Conservation (phyloP, 2,329 filamentous ascomycete species). For the Pestalotiopsis sp. region DNA sequence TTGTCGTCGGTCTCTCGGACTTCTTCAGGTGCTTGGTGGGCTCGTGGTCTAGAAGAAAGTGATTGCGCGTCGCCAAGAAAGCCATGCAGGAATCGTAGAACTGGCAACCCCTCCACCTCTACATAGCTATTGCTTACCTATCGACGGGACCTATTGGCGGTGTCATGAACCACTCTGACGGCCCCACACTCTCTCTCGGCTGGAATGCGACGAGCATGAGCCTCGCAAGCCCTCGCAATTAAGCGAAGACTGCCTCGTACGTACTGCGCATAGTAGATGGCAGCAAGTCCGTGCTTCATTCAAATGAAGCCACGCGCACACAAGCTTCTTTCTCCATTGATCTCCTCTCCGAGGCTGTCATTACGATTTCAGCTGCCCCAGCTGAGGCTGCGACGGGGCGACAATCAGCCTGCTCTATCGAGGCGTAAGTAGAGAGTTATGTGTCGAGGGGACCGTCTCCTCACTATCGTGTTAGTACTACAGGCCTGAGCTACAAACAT, state of each 20-base stretch:
- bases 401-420: neutral
- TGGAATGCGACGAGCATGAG: neutral
- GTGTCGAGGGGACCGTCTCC: too few species aligned
- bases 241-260: neutral
- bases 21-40: neutral
- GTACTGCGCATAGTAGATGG: neutral
- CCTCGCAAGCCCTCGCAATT: neutral
- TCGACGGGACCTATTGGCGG: neutral
- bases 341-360: neutral
- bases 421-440: too few species aligned
- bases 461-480: too few species aligned
- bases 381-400: conserved; percentile 1
- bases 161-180: neutral
- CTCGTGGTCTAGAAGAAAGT: conserved; percentile 10
- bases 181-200: neutral
- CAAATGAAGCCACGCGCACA: neutral
- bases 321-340: neutral
- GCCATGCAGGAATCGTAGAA: conserved; percentile 19
- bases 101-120: conserved; percentile 8
- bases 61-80: conserved; percentile 34
- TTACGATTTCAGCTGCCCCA: neutral
- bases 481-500: too few species aligned
- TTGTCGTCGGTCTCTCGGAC: neutral
- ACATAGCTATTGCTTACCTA: neutral
- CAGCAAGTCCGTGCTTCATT: neutral